Percentiles rank a stretch among this genome's conserved stretches.
Conservation (phyloP, 2,329 filamentous ascomycete genomes). For the Lachnellula subtilissima region DNA sequence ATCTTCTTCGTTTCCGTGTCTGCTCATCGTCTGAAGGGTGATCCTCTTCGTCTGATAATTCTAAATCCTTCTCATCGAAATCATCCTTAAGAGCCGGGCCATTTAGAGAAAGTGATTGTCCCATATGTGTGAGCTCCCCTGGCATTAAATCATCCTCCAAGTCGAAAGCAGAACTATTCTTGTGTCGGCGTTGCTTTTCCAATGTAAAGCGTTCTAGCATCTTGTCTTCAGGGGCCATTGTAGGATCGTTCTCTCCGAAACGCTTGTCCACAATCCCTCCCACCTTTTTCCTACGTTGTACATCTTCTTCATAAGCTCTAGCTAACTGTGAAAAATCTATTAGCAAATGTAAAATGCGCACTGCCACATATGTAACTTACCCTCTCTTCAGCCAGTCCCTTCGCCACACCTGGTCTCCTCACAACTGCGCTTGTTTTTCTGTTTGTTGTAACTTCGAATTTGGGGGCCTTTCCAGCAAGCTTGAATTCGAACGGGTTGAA, state of each 20-base stretch:
- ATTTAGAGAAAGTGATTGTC: conserved; percentile 65
- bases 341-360: conserved; percentile 3
- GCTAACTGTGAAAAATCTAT: conserved; percentile 14
- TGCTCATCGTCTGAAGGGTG: conserved; percentile 51
- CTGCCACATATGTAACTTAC: conserved; percentile 37
- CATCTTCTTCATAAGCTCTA: conserved; percentile 46
- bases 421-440: conserved; percentile 55
- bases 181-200: conserved; percentile 76
- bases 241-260: conserved; percentile 92
- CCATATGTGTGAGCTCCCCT: conserved; percentile 74
- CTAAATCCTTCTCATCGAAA: conserved; percentile 73
- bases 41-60: conserved; percentile 51
- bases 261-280: conserved; percentile 89
- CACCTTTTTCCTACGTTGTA: conserved; percentile 84
- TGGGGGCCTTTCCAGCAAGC: conserved; percentile 68
- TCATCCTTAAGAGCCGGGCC: conserved; percentile 57
- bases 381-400: conserved; percentile 80
- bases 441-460: conserved; percentile 77
- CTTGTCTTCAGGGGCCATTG: conserved; percentile 88
- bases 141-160: conserved; percentile 75
- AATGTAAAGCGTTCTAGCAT: conserved; percentile 86
- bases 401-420: conserved; percentile 77
- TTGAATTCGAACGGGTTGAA: conserved; percentile 99
- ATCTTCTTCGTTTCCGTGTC: conserved; percentile 53
- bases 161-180: conserved; percentile 79